Evolutionary conservation across 1,284 basidiomycete genomes (phyloP).

Genomic region (Clitocybe nebularis): DNA sequence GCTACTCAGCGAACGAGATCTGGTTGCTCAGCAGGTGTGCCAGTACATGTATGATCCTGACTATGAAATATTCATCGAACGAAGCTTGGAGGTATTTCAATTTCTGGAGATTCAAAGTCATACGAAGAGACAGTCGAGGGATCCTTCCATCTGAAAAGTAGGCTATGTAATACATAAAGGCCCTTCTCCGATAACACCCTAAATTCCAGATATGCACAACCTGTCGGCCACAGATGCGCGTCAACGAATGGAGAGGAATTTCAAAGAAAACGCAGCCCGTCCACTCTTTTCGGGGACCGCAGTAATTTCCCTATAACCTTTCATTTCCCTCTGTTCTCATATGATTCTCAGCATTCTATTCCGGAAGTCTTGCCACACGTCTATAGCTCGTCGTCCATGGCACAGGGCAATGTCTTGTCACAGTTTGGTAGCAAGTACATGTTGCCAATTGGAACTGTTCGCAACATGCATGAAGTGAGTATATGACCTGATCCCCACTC

Average conservation of each 20-base stretch:
- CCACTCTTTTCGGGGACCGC: slow-evolving; percentile 62
- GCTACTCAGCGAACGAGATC: slow-evolving; percentile 46
- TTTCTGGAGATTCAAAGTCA: too few relatives aligned
- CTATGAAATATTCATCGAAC: background rate
- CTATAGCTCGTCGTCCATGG: slow-evolving; percentile 68
- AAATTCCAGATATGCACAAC: slow-evolving; percentile 18
- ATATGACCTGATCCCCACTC: background rate
- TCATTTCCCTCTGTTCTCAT: too few relatives aligned
- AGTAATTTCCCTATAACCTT: slow-evolving; percentile 46
- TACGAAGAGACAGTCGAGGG: too few relatives aligned
- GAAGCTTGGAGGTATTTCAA: slow-evolving; percentile 10
- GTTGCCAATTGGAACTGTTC: slow-evolving; percentile 81
- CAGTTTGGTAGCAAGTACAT: slow-evolving; percentile 75
- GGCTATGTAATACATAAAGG: too few relatives aligned
- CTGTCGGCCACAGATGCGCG: slow-evolving; percentile 57
- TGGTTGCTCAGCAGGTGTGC: slow-evolving; percentile 41
- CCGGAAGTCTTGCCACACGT: slow-evolving; percentile 84
- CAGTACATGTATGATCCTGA: background rate
- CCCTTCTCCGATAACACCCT: too few relatives aligned
- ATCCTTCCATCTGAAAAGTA: too few relatives aligned
- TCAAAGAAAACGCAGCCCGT: slow-evolving; percentile 63
- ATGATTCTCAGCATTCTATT: slow-evolving; percentile 48
- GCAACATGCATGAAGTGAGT: slow-evolving; percentile 62
- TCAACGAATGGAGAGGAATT: slow-evolving; percentile 60
- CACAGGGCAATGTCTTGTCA: slow-evolving; percentile 68